Evolutionary conservation across 257 asterid genomes (phyloP).

Genomic region (Primulina huaijiensis): DNA sequence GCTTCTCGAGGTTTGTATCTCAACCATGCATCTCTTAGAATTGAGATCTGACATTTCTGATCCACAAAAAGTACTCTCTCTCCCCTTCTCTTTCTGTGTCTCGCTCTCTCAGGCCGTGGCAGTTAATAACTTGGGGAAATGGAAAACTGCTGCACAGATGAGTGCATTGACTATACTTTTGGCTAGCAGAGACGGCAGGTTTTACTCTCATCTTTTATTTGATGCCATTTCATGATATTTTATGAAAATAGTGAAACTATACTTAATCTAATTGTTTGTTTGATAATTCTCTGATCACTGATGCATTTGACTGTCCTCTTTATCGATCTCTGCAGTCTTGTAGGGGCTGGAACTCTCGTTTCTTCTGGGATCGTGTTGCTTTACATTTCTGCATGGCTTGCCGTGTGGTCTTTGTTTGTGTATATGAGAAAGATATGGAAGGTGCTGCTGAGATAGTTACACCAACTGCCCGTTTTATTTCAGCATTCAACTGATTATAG

Average conservation of each 20-base stretch:
- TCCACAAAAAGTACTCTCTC: background rate
- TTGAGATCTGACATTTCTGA: slow-evolving; percentile 14
- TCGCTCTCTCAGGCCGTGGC: slow-evolving; percentile 72
- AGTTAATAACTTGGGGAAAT: slow-evolving; percentile 89
- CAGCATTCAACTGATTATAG: slow-evolving; percentile 12
- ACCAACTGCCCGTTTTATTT: slow-evolving; percentile 9
- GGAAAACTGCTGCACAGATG: slow-evolving; percentile 99
- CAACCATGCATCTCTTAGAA: slow-evolving; percentile 15
- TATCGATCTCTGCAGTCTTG: slow-evolving; percentile 46
- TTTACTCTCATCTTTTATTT: slow-evolving; percentile 16
- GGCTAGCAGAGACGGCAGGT: slow-evolving; percentile 91
- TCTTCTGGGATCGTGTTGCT: slow-evolving; percentile 68
- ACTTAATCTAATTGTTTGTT: background rate
- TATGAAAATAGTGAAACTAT: background rate
- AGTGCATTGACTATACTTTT: slow-evolving; percentile 74
- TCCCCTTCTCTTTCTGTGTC: background rate
- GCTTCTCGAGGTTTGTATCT: slow-evolving; percentile 69
- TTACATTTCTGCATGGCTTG: slow-evolving; percentile 79
- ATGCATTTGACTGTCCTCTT: background rate
- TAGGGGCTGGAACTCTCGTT: slow-evolving; percentile 45
- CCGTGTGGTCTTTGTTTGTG: slow-evolving; percentile 70
- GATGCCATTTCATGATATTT: background rate
- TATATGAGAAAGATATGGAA: slow-evolving; percentile 71
- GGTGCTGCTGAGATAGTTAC: slow-evolving; percentile 52
- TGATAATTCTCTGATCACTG: slow-evolving; percentile 17